These are phyloP conservation scores for Populus hybrid DNA, from an alignment of 441 rosid species.

Conservation along the genomic window DNA sequence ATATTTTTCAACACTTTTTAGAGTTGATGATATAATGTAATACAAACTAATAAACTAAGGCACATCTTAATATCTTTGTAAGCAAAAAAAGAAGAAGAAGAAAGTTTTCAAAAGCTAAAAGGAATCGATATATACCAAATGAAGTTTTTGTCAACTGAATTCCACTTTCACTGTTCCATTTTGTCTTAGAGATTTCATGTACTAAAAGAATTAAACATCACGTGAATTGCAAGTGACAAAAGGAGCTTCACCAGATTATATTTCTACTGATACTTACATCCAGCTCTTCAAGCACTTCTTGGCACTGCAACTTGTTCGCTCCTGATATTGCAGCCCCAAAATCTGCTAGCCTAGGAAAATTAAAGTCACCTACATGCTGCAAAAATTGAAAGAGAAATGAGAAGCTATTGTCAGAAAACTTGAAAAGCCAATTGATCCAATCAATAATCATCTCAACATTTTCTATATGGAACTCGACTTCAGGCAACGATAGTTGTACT, in stretches of 20 bases:
- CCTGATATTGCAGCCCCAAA: conserved; percentile 99
- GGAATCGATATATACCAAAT: not conserved
- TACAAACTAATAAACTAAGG: not conserved
- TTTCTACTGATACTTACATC: conserved; percentile 59
- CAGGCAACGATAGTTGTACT: not conserved
- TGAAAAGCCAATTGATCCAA: not conserved
- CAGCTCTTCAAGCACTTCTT: conserved; percentile 95
- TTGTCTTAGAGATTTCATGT: not conserved
- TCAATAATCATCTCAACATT: not conserved
- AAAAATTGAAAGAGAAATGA: conserved; percentile 21
- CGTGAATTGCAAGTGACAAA: not conserved
- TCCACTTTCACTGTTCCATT: not conserved
- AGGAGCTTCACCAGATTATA: conserved; percentile 10
- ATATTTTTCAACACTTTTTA: not conserved
- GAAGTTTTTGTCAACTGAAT: not conserved
- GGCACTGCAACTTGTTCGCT: conserved; percentile 81
- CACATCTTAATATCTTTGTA: not conserved
- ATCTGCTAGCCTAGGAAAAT: conserved; percentile 86
- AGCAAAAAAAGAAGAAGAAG: not conserved
- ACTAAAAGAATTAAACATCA: not conserved
- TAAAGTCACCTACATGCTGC: conserved; percentile 97
- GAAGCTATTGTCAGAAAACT: not conserved
- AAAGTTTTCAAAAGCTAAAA: not conserved
- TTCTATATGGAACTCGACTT: not conserved
- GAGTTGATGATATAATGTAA: not conserved